Conservation (phyloP, 208 protist species). For the Novymonas esmeraldas region DNA sequence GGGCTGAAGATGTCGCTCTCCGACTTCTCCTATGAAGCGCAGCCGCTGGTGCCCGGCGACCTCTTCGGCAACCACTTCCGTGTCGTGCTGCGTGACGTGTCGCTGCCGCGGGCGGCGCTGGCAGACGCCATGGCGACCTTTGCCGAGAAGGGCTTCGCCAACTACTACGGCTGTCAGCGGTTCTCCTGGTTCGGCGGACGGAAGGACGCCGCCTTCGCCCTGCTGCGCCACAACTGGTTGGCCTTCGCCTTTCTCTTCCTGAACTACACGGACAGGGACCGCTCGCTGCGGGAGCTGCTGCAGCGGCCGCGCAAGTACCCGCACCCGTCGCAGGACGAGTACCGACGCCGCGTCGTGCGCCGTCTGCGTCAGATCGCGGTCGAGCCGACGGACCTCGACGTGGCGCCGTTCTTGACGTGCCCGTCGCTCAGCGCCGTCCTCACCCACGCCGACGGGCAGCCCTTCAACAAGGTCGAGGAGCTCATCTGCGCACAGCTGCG, state of each 20-base stretch:
- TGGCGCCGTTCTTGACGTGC: constrained; percentile 65
- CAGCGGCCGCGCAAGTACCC: constrained; percentile 86
- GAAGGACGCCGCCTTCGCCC: constrained; percentile 76
- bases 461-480: constrained; percentile 29
- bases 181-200: constrained; percentile 88
- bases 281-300: constrained; percentile 78
- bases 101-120: constrained; percentile 40
- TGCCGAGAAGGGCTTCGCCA: constrained; percentile 71
- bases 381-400: constrained; percentile 76
- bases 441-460: constrained; percentile 23
- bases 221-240: constrained; percentile 87
- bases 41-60: constrained; percentile 64
- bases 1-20: constrained; percentile 60
- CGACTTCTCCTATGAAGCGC: constrained; percentile 80
- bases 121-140: constrained; percentile 59
- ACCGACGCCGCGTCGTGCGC: constrained; percentile 76
- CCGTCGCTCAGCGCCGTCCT: constrained; percentile 49
- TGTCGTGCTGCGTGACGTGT: constrained; percentile 81
- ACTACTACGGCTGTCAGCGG: constrained; percentile 90
- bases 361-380: constrained; percentile 68
- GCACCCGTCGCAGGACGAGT: constrained; percentile 78
- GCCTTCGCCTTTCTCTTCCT: constrained; percentile 88
- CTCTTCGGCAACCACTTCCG: constrained; percentile 86
- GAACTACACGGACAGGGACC: constrained; percentile 68
- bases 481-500: constrained; percentile 69